A percentile compares a stretch with the other conserved stretches of the same genome.
These are phyloP conservation scores for Cylindrotheca closterium DNA, from an alignment of 108 stramenopile genomes.

Conservation along the genomic window DNA sequence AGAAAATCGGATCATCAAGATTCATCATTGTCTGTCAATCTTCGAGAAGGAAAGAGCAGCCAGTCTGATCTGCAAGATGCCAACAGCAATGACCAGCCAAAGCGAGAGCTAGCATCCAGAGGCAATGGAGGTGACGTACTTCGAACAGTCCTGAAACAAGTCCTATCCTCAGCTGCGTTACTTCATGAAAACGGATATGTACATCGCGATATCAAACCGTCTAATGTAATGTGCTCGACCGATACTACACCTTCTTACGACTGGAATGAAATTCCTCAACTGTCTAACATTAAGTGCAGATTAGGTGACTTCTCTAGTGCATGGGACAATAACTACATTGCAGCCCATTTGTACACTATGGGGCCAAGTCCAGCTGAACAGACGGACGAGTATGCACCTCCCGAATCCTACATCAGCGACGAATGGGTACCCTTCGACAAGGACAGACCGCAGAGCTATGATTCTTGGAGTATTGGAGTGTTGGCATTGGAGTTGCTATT, in stretches of 20 bases:
- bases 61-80: not conserved
- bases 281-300: conserved; percentile 42
- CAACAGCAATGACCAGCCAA: not conserved
- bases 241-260: conserved; percentile 34
- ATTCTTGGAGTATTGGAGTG: conserved; percentile 88
- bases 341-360: conserved; percentile 58
- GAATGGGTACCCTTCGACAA: conserved; percentile 58
- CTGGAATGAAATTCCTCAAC: not conserved
- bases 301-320: conserved; percentile 78
- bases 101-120: not conserved
- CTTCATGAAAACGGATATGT: conserved; percentile 69
- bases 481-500: conserved; percentile 85
- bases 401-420: conserved; percentile 58
- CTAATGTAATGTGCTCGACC: conserved; percentile 74
- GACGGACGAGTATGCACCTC: conserved; percentile 84
- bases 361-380: conserved; percentile 67
- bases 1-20: not conserved
- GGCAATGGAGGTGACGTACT: conserved; percentile 36
- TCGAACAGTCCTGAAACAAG: conserved; percentile 54
- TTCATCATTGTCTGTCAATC: not conserved
- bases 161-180: conserved; percentile 60
- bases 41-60: not conserved
- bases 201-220: conserved; percentile 83
- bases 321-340: conserved; percentile 61
- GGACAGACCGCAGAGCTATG: conserved; percentile 64